Percentiles rank a stretch among this genome's conserved stretches.
Conservation (phyloP, 495 filamentous ascomycete species). For the Hypoxylon trugodes region DNA sequence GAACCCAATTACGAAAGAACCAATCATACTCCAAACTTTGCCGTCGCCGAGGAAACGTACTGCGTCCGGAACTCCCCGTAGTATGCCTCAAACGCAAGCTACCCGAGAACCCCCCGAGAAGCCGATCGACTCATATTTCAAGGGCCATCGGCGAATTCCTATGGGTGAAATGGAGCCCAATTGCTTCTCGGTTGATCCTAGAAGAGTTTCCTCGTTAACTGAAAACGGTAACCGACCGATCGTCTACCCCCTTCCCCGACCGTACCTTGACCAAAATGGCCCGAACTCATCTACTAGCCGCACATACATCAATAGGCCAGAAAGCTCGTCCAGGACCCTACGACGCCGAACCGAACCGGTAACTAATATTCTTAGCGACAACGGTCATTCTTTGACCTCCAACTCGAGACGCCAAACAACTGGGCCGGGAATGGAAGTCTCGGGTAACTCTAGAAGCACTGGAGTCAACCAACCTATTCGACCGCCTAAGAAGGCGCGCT, state of each 20-base stretch:
- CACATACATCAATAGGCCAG: constrained; percentile 29
- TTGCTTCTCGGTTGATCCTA: constrained; percentile 63
- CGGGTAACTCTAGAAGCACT: constrained; percentile 27
- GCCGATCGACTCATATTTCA: constrained; percentile 82
- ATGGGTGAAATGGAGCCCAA: constrained; percentile 90
- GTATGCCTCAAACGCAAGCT: constrained; percentile 41
- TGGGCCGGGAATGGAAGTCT: constrained; percentile 21
- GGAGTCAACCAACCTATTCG: constrained; percentile 24
- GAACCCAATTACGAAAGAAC: constrained; percentile 86
- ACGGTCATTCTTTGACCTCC: constrained; percentile 26
- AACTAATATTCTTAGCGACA: constrained; percentile 45
- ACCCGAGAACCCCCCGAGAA: constrained; percentile 62
- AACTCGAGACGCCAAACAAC: constrained; percentile 47
- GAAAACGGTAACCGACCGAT: constrained; percentile 47
- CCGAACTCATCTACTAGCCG: constrained; percentile 12
- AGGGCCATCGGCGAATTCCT: constrained; percentile 71
- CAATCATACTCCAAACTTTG: constrained; percentile 58
- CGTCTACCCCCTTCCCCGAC: constrained; percentile 58
- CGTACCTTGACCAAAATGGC: constrained; percentile 51
- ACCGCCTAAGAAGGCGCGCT: constrained; percentile 59
- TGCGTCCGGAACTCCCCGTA: constrained; percentile 36
- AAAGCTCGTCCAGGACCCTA: constrained; percentile 28
- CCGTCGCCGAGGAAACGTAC: constrained; percentile 52
- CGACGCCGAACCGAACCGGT: constrained; percentile 54
- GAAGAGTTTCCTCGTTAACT: constrained; percentile 37